These are phyloP conservation scores for Angophora floribunda DNA, from an alignment of 345 rosid genomes.

Conservation along the genomic window DNA sequence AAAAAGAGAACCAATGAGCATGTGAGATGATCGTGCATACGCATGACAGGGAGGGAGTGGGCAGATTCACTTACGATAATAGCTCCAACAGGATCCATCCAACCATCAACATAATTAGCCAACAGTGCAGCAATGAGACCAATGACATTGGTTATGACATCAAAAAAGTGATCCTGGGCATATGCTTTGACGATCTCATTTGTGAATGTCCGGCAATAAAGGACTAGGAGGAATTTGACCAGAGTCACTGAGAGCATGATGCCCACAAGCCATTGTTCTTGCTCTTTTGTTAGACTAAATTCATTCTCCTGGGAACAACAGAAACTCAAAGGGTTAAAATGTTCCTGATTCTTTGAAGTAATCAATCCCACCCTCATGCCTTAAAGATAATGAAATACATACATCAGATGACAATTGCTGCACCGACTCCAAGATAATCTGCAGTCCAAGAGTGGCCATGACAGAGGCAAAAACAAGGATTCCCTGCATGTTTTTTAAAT, in stretches of 20 bases:
- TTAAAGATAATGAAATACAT: constrained; percentile 10
- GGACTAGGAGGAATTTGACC: constrained; percentile 58
- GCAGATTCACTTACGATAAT: constrained; percentile 55
- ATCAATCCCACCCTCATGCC: background rate
- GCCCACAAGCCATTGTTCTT: constrained; percentile 90
- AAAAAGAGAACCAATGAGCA: background rate
- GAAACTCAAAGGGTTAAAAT: background rate
- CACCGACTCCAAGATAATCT: constrained; percentile 86
- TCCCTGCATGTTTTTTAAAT: constrained; percentile 45
- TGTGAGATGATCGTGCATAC: background rate
- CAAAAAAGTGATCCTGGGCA: constrained; percentile 98
- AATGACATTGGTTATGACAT: constrained; percentile 87
- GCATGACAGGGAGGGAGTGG: background rate
- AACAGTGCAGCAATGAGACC: constrained; percentile 91
- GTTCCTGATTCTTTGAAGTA: background rate
- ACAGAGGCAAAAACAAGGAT: constrained; percentile 98
- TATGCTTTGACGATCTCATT: constrained; percentile 94
- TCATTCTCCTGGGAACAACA: constrained; percentile 45
- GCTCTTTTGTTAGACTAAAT: constrained; percentile 52
- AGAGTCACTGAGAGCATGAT: constrained; percentile 92
- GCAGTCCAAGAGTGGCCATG: constrained; percentile 98
- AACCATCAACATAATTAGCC: constrained; percentile 66
- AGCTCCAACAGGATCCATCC: constrained; percentile 99
- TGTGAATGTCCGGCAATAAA: constrained; percentile 75
- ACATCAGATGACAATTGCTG: constrained; percentile 70